Base-by-base conservation (phyloP, 108 stramenopile species). In the Nitzschia inconspicua region DNA sequence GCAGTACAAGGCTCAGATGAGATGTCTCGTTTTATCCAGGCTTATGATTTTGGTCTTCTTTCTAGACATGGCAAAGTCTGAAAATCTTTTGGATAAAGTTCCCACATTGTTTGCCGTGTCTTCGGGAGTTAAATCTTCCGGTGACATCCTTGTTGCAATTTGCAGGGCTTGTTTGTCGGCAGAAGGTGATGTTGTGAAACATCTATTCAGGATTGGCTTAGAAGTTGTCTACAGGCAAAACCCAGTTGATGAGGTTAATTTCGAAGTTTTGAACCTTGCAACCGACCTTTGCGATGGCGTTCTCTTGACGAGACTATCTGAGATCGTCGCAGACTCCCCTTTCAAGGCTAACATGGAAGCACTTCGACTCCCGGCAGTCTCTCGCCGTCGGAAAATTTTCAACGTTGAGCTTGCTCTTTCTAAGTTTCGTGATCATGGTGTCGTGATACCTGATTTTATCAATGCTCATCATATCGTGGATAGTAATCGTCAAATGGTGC, bases 221-320 rank as follows among this genome's bases (percentile, higher is more conserved):
- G 72, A 63, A 19, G 84, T 95, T 2, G 39, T 51, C 10, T 95
- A 96, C 66, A 62, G 64, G 19, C 98, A 98, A 72, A 53, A 72
- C 16, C 82, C 78, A 3, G 58, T 97, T 25, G 96, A 98, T 60
- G 98, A 98, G 68, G 79, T 91, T 42, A 85, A 97, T 37, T 95
- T 89, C 60, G 35, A 28, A 20, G 77, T 97, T 30, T 44, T 39
- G 0, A 94, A 96, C 65, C 53, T 98, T 10, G 91, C 93, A 0
- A 57, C 72, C 1, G 98, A 98, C 82, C 77, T 98, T 8, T 83
- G 95, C 28, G 98, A 98, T 68, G 98, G 98, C 7, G 86, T 91
- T 14, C 65, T 94, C 20, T 66, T 98, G 27, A 78, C 86, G 0
- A 77, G 95, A 22, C 54, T 95, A 72, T 63, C 88, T n/a, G 93